Evolutionary conservation across 352 stramenopile genomes (phyloP).

Genomic region (Pythium oligandrum): DNA sequence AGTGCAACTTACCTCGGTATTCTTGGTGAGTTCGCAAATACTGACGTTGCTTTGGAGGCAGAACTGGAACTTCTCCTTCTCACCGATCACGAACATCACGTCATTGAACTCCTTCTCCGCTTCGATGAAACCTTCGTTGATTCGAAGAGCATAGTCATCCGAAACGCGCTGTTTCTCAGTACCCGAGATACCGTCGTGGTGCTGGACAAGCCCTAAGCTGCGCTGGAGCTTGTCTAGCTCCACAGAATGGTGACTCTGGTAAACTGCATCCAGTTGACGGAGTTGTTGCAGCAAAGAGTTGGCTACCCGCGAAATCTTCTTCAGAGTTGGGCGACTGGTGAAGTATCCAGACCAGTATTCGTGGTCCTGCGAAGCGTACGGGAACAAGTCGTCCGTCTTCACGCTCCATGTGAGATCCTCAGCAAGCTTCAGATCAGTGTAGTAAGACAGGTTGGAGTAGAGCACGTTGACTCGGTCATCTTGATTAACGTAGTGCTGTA

Average conservation of each 20-base stretch:
- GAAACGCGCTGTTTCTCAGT: conserved; percentile 95
- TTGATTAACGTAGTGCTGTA: conserved; percentile 86
- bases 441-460: conserved; percentile 95
- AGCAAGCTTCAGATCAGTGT: conserved; percentile 91
- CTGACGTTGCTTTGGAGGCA: conserved; percentile 89
- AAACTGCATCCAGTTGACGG: conserved; percentile 87
- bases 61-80: conserved; percentile 57
- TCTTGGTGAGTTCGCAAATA: conserved; percentile 78
- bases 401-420: conserved; percentile 76
- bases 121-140: conserved; percentile 80
- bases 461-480: conserved; percentile 91
- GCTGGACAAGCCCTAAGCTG: conserved; percentile 90
- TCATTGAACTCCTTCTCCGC: conserved; percentile 66
- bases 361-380: conserved; percentile 90
- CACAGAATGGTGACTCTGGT: conserved; percentile 54
- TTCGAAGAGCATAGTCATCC: conserved; percentile 92
- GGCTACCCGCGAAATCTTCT: conserved; percentile 87
- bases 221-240: conserved; percentile 73
- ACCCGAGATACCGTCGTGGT: conserved; percentile 95
- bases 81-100: conserved; percentile 68
- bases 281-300: conserved; percentile 88
- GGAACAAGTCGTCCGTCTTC: conserved; percentile 97
- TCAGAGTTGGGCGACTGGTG: conserved; percentile 90
- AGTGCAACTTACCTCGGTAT: conserved; percentile 17
- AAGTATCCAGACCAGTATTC: conserved; percentile 97